Evolutionary conservation across 441 rosid genomes (phyloP).

Genomic region (Mallotus repandus): DNA sequence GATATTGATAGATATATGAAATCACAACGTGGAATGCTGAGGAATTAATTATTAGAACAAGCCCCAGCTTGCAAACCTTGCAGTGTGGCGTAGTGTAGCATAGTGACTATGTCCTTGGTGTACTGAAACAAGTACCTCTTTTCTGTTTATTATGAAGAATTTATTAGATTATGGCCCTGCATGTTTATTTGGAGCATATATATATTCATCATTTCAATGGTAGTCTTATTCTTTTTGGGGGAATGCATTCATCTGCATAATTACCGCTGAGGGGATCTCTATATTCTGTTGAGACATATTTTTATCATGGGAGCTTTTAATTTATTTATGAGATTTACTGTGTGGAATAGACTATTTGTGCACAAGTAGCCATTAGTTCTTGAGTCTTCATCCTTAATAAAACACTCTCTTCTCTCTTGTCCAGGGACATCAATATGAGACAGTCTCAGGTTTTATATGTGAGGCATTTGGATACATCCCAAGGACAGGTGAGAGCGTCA

Average conservation of each 20-base stretch:
- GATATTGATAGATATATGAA: constrained; percentile 2
- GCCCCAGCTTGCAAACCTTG: background rate
- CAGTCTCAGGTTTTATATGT: constrained; percentile 94
- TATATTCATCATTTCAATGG: background rate
- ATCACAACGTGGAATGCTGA: background rate
- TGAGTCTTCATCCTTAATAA: constrained; percentile 4
- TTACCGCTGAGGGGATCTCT: background rate
- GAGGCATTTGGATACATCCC: constrained; percentile 99
- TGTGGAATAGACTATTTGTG: background rate
- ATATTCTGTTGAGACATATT: background rate
- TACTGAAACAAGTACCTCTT: background rate
- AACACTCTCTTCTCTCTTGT: constrained; percentile 12
- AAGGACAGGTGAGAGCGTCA: constrained; percentile 89
- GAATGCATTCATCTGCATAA: background rate
- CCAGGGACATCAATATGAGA: constrained; percentile 97
- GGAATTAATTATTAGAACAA: background rate
- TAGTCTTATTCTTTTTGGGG: background rate
- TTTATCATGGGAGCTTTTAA: constrained; percentile 2
- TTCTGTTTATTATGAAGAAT: background rate
- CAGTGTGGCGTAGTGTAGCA: background rate
- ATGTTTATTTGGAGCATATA: background rate
- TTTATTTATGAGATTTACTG: background rate
- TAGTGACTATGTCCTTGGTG: background rate
- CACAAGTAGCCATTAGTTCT: background rate
- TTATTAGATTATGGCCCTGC: background rate